Conservation (phyloP, 1,139 yeast genomes). For the Debaryomyces nepalensis region DNA sequence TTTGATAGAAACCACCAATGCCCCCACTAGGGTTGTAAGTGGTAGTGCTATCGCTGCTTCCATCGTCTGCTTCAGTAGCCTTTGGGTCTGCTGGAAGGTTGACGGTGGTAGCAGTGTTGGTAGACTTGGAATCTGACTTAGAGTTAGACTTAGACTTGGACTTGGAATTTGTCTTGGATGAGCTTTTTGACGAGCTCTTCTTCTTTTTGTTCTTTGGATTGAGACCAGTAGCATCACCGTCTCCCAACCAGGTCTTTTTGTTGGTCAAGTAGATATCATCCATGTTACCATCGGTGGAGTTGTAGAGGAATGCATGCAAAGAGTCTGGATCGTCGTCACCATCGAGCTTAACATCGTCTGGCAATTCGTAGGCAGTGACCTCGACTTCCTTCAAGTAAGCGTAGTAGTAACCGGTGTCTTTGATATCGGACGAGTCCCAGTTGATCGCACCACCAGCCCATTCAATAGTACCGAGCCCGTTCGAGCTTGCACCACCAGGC, state of each 20-base stretch:
- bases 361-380: slow-evolving; percentile 73
- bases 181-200: slow-evolving; percentile 6
- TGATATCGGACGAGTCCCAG: slow-evolving; percentile 79
- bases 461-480: slow-evolving; percentile 75
- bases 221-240: slow-evolving; percentile 65
- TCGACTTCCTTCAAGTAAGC: slow-evolving; percentile 63
- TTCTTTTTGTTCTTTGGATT: slow-evolving; percentile 51
- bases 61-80: neutral
- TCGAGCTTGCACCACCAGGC: slow-evolving; percentile 82
- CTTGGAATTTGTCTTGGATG: slow-evolving; percentile 14
- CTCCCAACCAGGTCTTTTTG: slow-evolving; percentile 62
- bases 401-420: slow-evolving; percentile 77
- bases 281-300: slow-evolving; percentile 49
- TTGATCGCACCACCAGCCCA: slow-evolving; percentile 95
- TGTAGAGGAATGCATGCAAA: slow-evolving; percentile 59
- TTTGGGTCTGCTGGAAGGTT: neutral
- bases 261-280: slow-evolving; percentile 60
- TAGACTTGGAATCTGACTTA: slow-evolving; percentile 10
- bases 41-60: neutral
- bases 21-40: slow-evolving; percentile 12
- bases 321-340: slow-evolving; percentile 44
- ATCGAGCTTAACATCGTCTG: slow-evolving; percentile 43
- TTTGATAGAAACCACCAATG: slow-evolving; percentile 15
- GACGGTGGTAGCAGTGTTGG: slow-evolving; percentile 11
- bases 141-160: slow-evolving; percentile 14